These are phyloP conservation scores for Eucalyptus polybractea DNA, from an alignment of 345 rosid species.

Conservation along the genomic window DNA sequence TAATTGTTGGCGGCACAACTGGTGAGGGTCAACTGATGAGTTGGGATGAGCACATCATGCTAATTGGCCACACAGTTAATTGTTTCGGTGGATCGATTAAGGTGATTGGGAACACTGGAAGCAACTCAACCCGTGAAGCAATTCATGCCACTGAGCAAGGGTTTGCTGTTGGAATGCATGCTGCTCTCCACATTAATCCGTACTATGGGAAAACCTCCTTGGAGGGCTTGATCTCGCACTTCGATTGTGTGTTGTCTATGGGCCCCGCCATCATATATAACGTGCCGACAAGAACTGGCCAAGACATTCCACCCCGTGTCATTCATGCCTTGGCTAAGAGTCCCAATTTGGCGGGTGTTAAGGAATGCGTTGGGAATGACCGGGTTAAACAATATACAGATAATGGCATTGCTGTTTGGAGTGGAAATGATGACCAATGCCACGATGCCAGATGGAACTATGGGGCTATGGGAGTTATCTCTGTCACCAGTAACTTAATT, in stretches of 20 bases:
- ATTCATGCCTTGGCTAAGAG: conserved; percentile 44
- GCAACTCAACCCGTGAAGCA: conserved; percentile 92
- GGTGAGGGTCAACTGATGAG: conserved; percentile 97
- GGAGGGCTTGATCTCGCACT: conserved; percentile 66
- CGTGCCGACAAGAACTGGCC: conserved; percentile 77
- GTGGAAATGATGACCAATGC: conserved; percentile 84
- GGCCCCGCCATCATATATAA: conserved; percentile 85
- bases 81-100: conserved; percentile 71
- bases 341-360: conserved; percentile 64
- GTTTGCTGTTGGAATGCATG: conserved; percentile 93
- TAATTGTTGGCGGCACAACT: conserved; percentile 86
- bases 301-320: conserved; percentile 59
- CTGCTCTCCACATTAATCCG: conserved; percentile 88
- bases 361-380: conserved; percentile 72
- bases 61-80: conserved; percentile 81
- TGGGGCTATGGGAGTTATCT: conserved; percentile 72
- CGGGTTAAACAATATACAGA: conserved; percentile 52
- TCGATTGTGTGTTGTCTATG: conserved; percentile 63
- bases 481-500: conserved; percentile 69
- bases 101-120: conserved; percentile 83
- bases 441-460: conserved; percentile 81
- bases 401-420: conserved; percentile 72
- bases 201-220: conserved; percentile 84
- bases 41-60: conserved; percentile 97
- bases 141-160: conserved; percentile 90